Percentiles rank a stretch among this genome's conserved stretches.
phyloP scores from a whole-genome alignment of 2,329 filamentous ascomycete species.

The Ceratocystis colombiana region DNA sequence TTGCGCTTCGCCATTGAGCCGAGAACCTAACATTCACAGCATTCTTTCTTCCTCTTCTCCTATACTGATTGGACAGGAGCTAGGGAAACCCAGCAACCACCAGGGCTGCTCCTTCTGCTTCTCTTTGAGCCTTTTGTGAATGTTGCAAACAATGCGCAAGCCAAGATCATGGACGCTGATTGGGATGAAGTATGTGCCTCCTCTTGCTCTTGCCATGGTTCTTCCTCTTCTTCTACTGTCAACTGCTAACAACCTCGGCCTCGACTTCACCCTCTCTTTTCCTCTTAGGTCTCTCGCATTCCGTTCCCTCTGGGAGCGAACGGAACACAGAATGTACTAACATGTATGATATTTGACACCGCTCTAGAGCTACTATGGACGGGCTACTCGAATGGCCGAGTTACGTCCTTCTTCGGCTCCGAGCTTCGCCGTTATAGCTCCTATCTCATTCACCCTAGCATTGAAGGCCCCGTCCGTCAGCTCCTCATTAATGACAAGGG shows the following conservation, averaged over 20 bases:
- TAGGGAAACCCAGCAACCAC: too few species aligned
- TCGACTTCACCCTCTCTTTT: not conserved
- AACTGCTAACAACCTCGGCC: not conserved
- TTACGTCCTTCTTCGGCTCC: slow-evolving; percentile 77
- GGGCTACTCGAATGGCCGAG: slow-evolving; percentile 63
- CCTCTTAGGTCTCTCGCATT: slow-evolving; percentile 64
- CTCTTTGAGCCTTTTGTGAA: not conserved
- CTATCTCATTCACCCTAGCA: slow-evolving; percentile 63
- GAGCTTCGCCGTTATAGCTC: slow-evolving; percentile 86
- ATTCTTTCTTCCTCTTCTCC: too few species aligned
- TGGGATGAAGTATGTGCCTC: slow-evolving; percentile 51
- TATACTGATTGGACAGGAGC: too few species aligned
- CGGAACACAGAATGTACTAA: slow-evolving; percentile 59
- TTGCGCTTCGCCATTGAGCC: too few species aligned
- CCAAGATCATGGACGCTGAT: slow-evolving; percentile 52
- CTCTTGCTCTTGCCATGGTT: not conserved
- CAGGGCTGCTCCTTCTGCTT: not conserved
- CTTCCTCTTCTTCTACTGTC: not conserved
- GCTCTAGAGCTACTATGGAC: slow-evolving; percentile 85
- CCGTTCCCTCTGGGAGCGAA: slow-evolving; percentile 66
- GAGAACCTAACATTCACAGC: too few species aligned
- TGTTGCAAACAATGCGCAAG: slow-evolving; percentile 29
- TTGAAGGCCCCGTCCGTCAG: slow-evolving; percentile 74
- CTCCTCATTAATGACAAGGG: slow-evolving; percentile 86
- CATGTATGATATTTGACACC: slow-evolving; percentile 80